phyloP scores from a whole-genome alignment of 2,329 filamentous ascomycete species.

The Fusarium camptoceras region DNA sequence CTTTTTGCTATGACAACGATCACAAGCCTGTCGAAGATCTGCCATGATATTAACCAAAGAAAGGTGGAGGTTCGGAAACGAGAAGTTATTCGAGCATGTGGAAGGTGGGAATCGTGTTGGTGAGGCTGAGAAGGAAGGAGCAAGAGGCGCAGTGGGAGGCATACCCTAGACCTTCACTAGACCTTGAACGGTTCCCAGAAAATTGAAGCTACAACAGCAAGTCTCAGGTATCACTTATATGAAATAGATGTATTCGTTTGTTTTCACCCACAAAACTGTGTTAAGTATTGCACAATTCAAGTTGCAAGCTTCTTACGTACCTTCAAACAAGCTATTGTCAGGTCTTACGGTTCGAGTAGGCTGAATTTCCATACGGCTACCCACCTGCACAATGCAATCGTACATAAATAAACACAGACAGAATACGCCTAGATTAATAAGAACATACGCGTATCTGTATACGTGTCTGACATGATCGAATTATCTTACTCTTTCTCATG shows the following conservation, averaged over 20 bases:
- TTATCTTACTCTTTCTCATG: not conserved
- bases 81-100: not conserved
- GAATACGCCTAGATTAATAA: not conserved
- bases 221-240: not conserved
- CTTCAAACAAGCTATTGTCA: rapidly evolving
- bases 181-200: not conserved
- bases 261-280: not conserved
- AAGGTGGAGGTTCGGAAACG: not conserved
- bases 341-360: too few species aligned
- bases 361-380: too few species aligned
- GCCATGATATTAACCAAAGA: slow-evolving; percentile 20
- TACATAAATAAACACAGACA: not conserved
- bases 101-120: not conserved
- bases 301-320: not conserved
- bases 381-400: too few species aligned
- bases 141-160: not conserved
- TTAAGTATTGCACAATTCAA: not conserved
- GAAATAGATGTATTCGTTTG: too few species aligned
- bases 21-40: slow-evolving; percentile 53
- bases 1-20: slow-evolving; percentile 62
- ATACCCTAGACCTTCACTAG: slow-evolving; percentile 12
- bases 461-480: not conserved
- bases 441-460: too few species aligned
- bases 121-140: not conserved
- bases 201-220: not conserved